Evolutionary conservation across 371 early-diverging fungal genomes (phyloP).

Genomic region (Thermomucor indicae-seudaticae): DNA sequence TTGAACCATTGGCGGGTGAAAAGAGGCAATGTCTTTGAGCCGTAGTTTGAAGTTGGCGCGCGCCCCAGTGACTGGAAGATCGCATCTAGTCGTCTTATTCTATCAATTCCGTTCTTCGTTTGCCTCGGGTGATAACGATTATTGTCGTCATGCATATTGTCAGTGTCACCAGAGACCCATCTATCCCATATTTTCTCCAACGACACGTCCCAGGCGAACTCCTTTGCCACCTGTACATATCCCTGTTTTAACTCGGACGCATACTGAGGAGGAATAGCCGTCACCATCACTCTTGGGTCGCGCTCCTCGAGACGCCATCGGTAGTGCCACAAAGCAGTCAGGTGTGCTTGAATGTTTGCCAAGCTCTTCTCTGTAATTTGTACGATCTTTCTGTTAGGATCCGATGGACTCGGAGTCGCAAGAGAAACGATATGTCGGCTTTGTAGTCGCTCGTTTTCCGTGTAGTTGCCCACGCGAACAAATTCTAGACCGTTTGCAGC

Average conservation of each 20-base stretch:
- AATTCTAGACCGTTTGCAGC: slow-evolving; percentile 15
- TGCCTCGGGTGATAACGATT: too few relatives aligned
- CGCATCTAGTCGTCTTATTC: too few relatives aligned
- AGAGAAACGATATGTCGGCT: slow-evolving; percentile 14
- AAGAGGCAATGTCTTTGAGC: slow-evolving; percentile 12
- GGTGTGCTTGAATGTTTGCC: slow-evolving; percentile 9
- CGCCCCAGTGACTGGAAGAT: not conserved
- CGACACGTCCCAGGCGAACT: not conserved
- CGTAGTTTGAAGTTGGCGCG: not conserved
- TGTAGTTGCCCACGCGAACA: slow-evolving; percentile 21
- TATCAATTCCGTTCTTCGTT: not conserved
- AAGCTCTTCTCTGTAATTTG: slow-evolving; percentile 15
- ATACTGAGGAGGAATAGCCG: slow-evolving; percentile 21
- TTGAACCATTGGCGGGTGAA: slow-evolving; percentile 5
- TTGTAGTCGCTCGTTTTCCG: slow-evolving; percentile 1
- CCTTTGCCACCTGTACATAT: not conserved
- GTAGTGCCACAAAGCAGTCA: slow-evolving; percentile 16
- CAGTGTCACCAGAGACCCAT: not conserved
- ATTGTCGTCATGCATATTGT: too few relatives aligned
- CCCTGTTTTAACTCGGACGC: not conserved
- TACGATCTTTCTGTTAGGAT: slow-evolving; percentile 18
- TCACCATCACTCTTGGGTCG: slow-evolving; percentile 8
- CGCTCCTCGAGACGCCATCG: slow-evolving; percentile 8
- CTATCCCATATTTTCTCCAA: not conserved
- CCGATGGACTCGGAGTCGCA: slow-evolving; percentile 3